These are phyloP conservation scores for Fusarium lateritium DNA, from an alignment of 2,329 filamentous ascomycete genomes.

Conservation along the genomic window DNA sequence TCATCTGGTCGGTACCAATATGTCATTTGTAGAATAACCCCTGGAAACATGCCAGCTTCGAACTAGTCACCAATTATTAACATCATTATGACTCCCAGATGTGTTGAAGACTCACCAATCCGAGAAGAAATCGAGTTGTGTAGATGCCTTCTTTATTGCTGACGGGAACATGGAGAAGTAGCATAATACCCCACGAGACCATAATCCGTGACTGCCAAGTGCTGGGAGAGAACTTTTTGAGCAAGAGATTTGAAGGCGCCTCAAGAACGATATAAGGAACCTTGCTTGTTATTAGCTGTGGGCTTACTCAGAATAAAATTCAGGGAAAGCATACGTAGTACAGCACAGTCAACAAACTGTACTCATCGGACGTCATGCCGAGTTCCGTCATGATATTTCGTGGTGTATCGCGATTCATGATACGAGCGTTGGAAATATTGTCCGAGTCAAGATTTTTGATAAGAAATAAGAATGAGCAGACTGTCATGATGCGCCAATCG, in stretches of 20 bases:
- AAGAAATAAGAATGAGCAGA: constrained; percentile 58
- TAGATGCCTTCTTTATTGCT: too few relatives aligned
- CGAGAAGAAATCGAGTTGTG: constrained; percentile 6
- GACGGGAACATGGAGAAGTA: too few relatives aligned
- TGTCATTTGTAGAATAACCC: constrained; percentile 60
- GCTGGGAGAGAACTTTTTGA: constrained; percentile 57
- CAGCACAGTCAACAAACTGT: constrained; percentile 42
- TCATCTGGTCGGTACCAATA: constrained; percentile 66
- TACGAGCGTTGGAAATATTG: constrained; percentile 59
- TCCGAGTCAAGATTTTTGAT: constrained; percentile 58
- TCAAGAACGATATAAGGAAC: constrained; percentile 40
- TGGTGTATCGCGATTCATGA: constrained; percentile 59
- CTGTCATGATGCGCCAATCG: constrained; percentile 47
- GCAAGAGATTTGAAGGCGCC: constrained; percentile 57
- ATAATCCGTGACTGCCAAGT: constrained; percentile 60
- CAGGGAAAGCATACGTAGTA: neutral
- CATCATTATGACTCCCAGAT: too few relatives aligned
- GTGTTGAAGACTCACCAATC: neutral
- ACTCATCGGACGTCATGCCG: constrained; percentile 57
- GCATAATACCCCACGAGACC: constrained; percentile 30
- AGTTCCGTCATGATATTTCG: constrained; percentile 60
- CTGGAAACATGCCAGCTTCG: constrained; percentile 60
- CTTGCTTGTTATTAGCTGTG: neutral
- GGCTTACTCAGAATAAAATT: neutral
- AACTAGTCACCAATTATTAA: constrained; percentile 4